These are phyloP conservation scores for Chaetoceros muelleri DNA, from an alignment of 108 stramenopile species.

Conservation along the genomic window DNA sequence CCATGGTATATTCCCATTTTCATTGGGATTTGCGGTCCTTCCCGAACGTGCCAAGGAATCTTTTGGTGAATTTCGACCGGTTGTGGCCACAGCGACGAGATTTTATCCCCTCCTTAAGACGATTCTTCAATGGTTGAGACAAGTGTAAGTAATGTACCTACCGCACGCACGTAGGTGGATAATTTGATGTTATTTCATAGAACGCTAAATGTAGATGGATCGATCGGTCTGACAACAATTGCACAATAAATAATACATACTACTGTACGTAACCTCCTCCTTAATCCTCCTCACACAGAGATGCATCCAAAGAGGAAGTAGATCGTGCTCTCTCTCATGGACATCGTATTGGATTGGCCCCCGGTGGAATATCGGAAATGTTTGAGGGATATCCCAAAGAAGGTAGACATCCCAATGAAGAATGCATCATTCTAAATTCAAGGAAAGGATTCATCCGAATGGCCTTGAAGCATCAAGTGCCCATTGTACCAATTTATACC, in stretches of 20 bases:
- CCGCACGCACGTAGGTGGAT: too few relatives aligned
- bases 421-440: slow-evolving; percentile 58
- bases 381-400: slow-evolving; percentile 79
- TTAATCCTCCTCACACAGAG: slow-evolving; percentile 11
- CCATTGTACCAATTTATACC: slow-evolving; percentile 79
- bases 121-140: slow-evolving; percentile 47
- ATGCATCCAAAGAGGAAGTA: slow-evolving; percentile 55
- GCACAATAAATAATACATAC: not conserved
- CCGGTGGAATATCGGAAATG: slow-evolving; percentile 93
- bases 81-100: slow-evolving; percentile 72
- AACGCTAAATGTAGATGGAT: slow-evolving; percentile 3
- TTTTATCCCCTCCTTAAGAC: slow-evolving; percentile 68
- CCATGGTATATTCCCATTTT: slow-evolving; percentile 92
- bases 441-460: slow-evolving; percentile 80
- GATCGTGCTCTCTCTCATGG: slow-evolving; percentile 31
- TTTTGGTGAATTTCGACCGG: slow-evolving; percentile 66
- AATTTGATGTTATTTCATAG: not conserved
- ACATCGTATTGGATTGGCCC: slow-evolving; percentile 52
- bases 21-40: slow-evolving; percentile 61
- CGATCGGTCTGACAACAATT: not conserved
- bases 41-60: slow-evolving; percentile 32
- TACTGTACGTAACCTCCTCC: not conserved
- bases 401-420: slow-evolving; percentile 57
- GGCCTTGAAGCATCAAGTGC: slow-evolving; percentile 68
- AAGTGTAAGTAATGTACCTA: slow-evolving; percentile 33